Percentiles rank a stretch among this genome's conserved stretches.
These are phyloP conservation scores for Globisporangium cystogenes DNA, from an alignment of 352 stramenopile species.

Conservation along the genomic window DNA sequence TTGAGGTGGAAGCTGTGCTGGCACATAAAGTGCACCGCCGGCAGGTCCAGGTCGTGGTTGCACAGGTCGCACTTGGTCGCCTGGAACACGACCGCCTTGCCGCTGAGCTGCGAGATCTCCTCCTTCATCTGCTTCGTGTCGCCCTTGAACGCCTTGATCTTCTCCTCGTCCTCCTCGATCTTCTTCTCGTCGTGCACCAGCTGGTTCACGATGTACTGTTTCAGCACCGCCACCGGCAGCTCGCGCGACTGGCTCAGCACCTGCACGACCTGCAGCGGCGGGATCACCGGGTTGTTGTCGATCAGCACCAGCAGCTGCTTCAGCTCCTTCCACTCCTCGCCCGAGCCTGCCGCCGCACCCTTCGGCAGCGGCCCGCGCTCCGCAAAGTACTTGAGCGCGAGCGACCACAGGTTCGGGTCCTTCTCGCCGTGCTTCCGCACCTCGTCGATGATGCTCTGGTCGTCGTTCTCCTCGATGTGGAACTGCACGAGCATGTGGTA, in stretches of 20 bases:
- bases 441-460: constrained; percentile 85
- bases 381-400: constrained; percentile 89
- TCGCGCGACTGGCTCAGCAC: constrained; percentile 81
- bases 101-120: constrained; percentile 79
- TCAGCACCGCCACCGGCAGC: constrained; percentile 75
- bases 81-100: constrained; percentile 87
- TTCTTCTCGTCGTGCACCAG: constrained; percentile 71
- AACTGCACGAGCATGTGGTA: constrained; percentile 94
- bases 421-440: constrained; percentile 88
- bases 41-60: constrained; percentile 86
- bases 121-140: constrained; percentile 90
- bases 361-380: constrained; percentile 74
- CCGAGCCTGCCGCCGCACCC: constrained; percentile 27
- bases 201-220: constrained; percentile 85
- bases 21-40: constrained; percentile 90
- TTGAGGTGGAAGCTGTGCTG: constrained; percentile 90
- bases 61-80: constrained; percentile 88
- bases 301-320: constrained; percentile 76
- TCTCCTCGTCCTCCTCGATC: constrained; percentile 82
- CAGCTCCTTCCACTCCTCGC: constrained; percentile 72
- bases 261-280: constrained; percentile 80
- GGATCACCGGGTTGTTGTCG: constrained; percentile 76
- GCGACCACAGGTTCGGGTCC: constrained; percentile 87
- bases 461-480: constrained; percentile 91
- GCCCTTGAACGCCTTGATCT: constrained; percentile 83